phyloP scores from a whole-genome alignment of 148 eudicot genomes.

The Vaccinium myrtillus region DNA sequence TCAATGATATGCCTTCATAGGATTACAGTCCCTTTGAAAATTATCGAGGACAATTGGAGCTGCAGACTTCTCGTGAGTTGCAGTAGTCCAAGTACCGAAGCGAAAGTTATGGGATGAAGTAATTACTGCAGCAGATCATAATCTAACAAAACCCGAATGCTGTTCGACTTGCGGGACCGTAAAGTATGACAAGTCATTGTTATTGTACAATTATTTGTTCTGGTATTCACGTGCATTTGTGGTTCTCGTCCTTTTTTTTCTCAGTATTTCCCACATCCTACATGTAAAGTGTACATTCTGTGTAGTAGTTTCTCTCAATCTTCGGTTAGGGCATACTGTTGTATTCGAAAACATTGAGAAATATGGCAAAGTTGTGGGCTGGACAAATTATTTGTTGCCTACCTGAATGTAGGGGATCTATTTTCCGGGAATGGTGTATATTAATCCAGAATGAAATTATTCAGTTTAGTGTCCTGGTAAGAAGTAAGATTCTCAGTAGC shows the following conservation, averaged over 20 bases:
- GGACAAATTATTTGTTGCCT: not conserved
- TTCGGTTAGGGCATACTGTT: not conserved
- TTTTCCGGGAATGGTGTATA: not conserved
- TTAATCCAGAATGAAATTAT: not conserved
- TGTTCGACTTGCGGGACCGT: not conserved
- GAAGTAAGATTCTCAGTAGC: not conserved
- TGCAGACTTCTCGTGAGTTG: constrained; percentile 14
- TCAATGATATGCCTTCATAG: not conserved
- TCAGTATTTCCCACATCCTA: not conserved
- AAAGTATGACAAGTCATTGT: constrained; percentile 2
- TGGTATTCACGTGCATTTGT: not conserved
- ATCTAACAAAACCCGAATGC: not conserved
- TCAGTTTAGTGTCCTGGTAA: not conserved
- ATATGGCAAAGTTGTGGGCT: not conserved
- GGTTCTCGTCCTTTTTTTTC: not conserved
- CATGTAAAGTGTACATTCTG: constrained; percentile 11
- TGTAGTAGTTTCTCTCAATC: not conserved
- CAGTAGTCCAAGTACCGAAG: not conserved
- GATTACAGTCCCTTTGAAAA: not conserved
- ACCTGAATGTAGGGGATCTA: not conserved
- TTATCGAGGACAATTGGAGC: constrained; percentile 16
- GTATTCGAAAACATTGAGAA: not conserved
- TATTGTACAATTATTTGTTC: constrained; percentile 13
- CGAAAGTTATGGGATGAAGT: constrained; percentile 6
- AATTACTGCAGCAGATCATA: not conserved